These are phyloP conservation scores for Pythium vanterpoolii DNA, from an alignment of 352 stramenopile species.

Conservation along the genomic window DNA sequence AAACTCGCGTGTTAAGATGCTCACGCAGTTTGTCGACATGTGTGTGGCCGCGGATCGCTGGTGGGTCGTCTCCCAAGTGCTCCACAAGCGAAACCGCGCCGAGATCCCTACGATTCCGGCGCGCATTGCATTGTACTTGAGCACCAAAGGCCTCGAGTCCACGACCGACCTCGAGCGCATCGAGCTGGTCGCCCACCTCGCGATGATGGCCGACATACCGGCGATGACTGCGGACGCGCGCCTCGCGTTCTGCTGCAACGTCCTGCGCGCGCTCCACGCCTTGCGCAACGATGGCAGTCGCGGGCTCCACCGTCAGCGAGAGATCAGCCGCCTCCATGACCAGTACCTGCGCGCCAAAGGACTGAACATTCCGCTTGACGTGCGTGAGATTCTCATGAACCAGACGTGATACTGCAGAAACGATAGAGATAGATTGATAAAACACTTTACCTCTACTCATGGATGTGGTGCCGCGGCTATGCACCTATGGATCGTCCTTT, in stretches of 20 bases:
- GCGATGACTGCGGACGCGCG: neutral
- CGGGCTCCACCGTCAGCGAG: conserved; percentile 1
- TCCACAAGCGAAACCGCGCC: conserved; percentile 1
- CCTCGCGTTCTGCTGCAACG: conserved; percentile 3
- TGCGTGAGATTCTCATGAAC: conserved; percentile 2
- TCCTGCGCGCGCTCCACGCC: neutral
- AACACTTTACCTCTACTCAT: no score
- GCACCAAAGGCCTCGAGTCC: neutral
- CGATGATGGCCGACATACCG: neutral
- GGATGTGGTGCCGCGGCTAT: neutral
- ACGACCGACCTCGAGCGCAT: conserved; percentile 1
- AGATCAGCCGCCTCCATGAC: conserved; percentile 3
- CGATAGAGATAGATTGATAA: no score
- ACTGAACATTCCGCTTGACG: neutral
- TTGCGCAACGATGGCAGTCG: conserved; percentile 1
- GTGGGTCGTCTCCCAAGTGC: conserved; percentile 12
- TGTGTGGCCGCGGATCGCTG: conserved; percentile 1
- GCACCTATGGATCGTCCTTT: neutral
- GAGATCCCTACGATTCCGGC: neutral
- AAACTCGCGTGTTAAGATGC: neutral
- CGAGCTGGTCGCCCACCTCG: neutral
- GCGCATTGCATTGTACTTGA: neutral
- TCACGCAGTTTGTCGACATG: neutral
- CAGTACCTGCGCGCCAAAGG: conserved; percentile 5
- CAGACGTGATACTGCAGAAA: neutral